Percentiles rank a stretch among this genome's conserved stretches.
phyloP scores from a whole-genome alignment of 805 yeast genomes.

The Starmerella lactis-condensi region DNA sequence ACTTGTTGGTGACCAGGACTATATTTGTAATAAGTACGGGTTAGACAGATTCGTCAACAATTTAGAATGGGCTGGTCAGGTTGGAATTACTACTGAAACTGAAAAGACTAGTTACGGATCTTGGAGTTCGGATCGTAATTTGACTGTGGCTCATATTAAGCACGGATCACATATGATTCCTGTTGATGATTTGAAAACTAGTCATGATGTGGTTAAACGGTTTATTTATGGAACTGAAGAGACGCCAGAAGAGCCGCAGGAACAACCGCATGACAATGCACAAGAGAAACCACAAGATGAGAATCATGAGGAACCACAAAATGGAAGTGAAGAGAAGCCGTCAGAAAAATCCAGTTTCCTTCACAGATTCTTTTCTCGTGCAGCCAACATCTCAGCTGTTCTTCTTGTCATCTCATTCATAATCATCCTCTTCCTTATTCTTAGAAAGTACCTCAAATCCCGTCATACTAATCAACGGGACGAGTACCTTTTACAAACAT shows the following conservation, averaged over 20 bases:
- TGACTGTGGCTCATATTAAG: constrained; percentile 55
- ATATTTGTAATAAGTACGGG: constrained; percentile 71
- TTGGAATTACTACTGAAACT: constrained; percentile 14
- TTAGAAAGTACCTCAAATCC: no score
- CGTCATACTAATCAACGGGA: no score
- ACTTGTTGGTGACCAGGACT: constrained; percentile 75
- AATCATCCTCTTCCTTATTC: no score
- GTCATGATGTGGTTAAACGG: constrained; percentile 32
- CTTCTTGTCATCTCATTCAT: no score
- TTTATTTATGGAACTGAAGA: constrained; percentile 18
- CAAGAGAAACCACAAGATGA: constrained; percentile 1
- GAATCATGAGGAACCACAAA: constrained; percentile 1
- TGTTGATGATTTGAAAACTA: constrained; percentile 30
- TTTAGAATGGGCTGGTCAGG: constrained; percentile 43
- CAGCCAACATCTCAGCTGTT: no score
- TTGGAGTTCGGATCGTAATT: constrained; percentile 34
- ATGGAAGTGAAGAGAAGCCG: constrained; percentile 13
- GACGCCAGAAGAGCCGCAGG: no score
- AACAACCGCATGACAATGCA: background rate
- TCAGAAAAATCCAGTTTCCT: no score
- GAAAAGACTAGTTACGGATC: constrained; percentile 3
- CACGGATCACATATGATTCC: constrained; percentile 92
- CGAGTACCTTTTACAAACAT: no score
- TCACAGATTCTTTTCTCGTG: no score
- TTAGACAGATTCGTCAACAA: constrained; percentile 45